These are phyloP conservation scores for Daucus carota DNA, from an alignment of 129 eudicot species.

Conservation along the genomic window DNA sequence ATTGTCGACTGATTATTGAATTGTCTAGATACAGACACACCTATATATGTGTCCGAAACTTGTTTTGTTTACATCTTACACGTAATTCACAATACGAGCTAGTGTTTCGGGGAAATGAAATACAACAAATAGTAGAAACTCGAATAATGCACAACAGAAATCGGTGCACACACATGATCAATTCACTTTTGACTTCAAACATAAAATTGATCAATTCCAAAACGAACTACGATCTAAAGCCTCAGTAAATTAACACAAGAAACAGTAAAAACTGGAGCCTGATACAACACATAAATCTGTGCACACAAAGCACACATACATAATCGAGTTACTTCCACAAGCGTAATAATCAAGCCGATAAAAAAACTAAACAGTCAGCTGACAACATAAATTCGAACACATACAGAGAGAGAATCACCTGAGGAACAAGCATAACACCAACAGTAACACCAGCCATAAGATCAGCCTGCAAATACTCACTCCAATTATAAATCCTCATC, in stretches of 20 bases:
- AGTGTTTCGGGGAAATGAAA: neutral
- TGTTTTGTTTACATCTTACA: neutral
- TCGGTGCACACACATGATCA: neutral
- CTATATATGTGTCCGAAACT: too few relatives aligned
- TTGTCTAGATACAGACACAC: neutral
- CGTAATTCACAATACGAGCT: neutral
- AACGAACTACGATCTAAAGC: neutral
- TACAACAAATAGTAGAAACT: too few relatives aligned
- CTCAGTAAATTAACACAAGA: too few relatives aligned
- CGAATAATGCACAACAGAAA: neutral
- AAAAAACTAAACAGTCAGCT: neutral
- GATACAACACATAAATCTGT: too few relatives aligned
- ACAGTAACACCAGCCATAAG: conserved; percentile 89
- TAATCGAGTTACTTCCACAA: neutral
- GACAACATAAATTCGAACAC: neutral
- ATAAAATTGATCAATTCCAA: neutral
- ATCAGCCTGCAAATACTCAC: conserved; percentile 66
- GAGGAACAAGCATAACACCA: conserved; percentile 96
- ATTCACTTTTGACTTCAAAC: too few relatives aligned
- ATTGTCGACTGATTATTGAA: neutral
- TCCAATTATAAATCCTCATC: conserved; percentile 68
- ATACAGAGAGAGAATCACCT: conserved; percentile 23
- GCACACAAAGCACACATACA: too few relatives aligned
- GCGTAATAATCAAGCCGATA: neutral
- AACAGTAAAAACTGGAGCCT: too few relatives aligned